phyloP scores from a whole-genome alignment of 2,329 filamentous ascomycete species.

The Scopulariopsis brevicaulis region DNA sequence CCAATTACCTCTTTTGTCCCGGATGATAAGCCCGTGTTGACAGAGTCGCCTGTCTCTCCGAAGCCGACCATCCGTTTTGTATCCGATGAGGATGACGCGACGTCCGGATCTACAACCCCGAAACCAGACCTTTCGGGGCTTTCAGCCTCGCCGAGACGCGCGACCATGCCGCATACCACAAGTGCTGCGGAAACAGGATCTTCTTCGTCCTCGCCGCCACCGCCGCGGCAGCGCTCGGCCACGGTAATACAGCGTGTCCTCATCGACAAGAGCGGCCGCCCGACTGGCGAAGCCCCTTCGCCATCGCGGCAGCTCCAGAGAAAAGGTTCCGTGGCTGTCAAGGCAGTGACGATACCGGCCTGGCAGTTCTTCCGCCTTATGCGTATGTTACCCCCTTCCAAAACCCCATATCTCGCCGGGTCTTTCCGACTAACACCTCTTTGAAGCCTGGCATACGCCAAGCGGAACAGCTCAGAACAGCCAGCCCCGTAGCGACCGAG shows the following conservation, averaged over 20 bases:
- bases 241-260: conserved; percentile 52
- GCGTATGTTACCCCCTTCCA: conserved; percentile 41
- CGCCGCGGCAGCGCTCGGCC: conserved; percentile 23
- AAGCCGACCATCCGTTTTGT: conserved; percentile 1
- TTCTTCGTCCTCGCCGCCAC: neutral
- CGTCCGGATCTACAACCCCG: neutral
- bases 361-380: conserved; percentile 97
- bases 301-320: conserved; percentile 29
- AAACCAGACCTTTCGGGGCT: neutral
- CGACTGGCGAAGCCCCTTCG: conserved; percentile 10
- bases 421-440: conserved; percentile 18
- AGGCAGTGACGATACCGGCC: conserved; percentile 88
- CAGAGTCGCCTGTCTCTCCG: conserved; percentile 4
- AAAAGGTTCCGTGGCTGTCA: conserved; percentile 42
- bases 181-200: neutral
- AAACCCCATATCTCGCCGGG: neutral
- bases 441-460: conserved; percentile 60
- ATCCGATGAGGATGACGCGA: neutral
- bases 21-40: conserved; percentile 34
- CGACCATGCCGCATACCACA: neutral
- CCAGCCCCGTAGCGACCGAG: conserved; percentile 53
- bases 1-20: neutral
- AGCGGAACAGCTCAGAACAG: conserved; percentile 35
- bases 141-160: neutral
- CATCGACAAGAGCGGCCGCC: conserved; percentile 36